Percentiles rank a stretch among this genome's conserved stretches.
Evolutionary conservation across 2,329 filamentous ascomycete genomes (phyloP).

Genomic region (Chaetomiaceae sp.): DNA sequence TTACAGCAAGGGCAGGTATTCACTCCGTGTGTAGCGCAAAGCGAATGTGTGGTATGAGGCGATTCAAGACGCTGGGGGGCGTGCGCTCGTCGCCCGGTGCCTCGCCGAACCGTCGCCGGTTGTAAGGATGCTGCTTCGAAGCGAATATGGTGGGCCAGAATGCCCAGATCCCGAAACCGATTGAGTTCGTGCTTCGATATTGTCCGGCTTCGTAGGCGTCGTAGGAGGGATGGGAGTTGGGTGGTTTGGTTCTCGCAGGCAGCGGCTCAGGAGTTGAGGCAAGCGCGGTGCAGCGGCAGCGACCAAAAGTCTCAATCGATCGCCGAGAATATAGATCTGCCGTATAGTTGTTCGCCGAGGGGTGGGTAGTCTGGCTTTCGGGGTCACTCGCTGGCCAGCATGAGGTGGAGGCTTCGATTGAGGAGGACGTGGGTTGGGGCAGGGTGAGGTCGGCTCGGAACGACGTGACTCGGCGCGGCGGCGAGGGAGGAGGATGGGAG

Average conservation of each 20-base stretch:
- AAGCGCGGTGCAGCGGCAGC: too few species aligned
- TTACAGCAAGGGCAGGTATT: slow-evolving; percentile 32
- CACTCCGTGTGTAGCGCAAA: slow-evolving; percentile 15
- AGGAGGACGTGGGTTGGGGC: not conserved
- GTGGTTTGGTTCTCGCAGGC: too few species aligned
- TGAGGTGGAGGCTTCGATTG: not conserved
- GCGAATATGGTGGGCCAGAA: too few species aligned
- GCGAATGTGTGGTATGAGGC: slow-evolving; percentile 23
- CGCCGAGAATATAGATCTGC: not conserved
- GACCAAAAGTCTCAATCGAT: too few species aligned
- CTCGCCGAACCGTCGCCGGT: too few species aligned
- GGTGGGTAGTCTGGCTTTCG: not conserved
- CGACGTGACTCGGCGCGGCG: slow-evolving; percentile 4
- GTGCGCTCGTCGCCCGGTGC: too few species aligned
- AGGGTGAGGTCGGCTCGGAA: not conserved
- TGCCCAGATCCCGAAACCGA: too few species aligned
- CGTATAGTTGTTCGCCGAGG: not conserved
- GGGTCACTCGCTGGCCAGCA: not conserved
- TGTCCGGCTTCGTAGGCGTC: too few species aligned
- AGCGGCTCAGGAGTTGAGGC: too few species aligned
- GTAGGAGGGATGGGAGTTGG: too few species aligned
- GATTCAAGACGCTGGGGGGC: slow-evolving; percentile 16
- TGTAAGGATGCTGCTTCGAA: too few species aligned
- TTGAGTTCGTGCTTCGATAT: too few species aligned
- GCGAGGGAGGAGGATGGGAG: slow-evolving; percentile 3